Evolutionary conservation across 202 grass and related monocot genomes (phyloP), one percentile per base, ranked within the genome.

Genomic region (Schoenoplectus triqueter): DNA sequence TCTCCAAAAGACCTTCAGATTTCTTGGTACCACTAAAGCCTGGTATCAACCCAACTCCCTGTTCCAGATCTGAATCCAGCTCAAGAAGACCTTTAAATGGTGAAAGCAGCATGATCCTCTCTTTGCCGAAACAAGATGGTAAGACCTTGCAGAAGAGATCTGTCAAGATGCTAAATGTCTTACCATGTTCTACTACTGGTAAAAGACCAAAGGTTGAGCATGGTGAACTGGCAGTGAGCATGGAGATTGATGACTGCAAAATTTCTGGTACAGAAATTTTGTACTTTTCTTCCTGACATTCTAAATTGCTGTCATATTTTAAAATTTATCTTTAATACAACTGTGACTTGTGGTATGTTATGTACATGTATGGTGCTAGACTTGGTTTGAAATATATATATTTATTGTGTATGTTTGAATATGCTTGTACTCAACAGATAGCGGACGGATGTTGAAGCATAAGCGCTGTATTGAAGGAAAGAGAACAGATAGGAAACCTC

Each of bases 171-270:
- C 87, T 97, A 75, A 87, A 85, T 51, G 82, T 66, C 51, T 87
- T 90, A 64, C 89, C 91, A 82, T 92, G 89, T 73, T 60, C 91
- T 45, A 14, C 65, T 41, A 52, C 22, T 11, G 22, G 66, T 69
- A 97, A 97, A 88, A 88, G 86, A 78, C 91, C 88, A 85, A 97
- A 91, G 78, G 80, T 94, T 73, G 94, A 97, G 84, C 82, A 89
- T 63, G 82, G 84, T 64, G 88, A 90, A 86, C 87, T 50, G 31
- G 1, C 76, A 75, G 75, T 89, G 66, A 86, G 83, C 78, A 64
- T 70, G 76, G 94, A 92, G 75, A 46, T 67, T 20, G 91, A 93
- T 87, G 83, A 86, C 1, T 83, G 82, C 48, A 41, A 86, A 52
- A 19, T 86, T 80, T 87, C 91, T 81, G 93, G 93, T 95, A 95